Evolutionary conservation across 768 basidiomycete species (phyloP), one percentile per base, ranked within the genome.

Genomic region (Rhizopogon rudus): DNA sequence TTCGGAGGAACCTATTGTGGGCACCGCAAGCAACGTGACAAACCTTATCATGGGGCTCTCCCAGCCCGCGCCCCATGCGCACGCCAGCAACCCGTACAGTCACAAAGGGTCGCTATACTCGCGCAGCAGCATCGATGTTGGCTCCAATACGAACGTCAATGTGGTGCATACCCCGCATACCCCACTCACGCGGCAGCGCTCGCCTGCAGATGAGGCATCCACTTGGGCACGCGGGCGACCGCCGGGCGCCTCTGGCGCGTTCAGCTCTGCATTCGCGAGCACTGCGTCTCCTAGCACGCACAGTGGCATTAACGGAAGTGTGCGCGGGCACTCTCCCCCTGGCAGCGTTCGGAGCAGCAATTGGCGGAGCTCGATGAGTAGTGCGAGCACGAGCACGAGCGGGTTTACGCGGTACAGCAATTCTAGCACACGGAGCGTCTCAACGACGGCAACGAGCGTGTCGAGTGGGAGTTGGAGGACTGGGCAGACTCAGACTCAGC

Each of bases 401-500:
- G 83, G 84, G 35, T 92, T 91, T 63, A 91, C 91, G 22, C 75
- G 86, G 56, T 91, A 87, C 73, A 91, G 88, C 44, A 81, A 74
- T 55, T 80, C 81, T 41, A 87, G 88, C 67, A 63, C 77, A 54
- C 77, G 87, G 53, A 91, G 88, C 60, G 77, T 91, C 41, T 87
- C 87, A 20, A 92, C 91, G 5, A 81, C 81, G 54, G 91, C 90
- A 43, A 93, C 91, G 14, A 89, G 88, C 60, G 81, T 89, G 6
- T 89, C 88, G 46, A 89, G 87, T 68, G 90, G 89, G 87, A 82
- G 87, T 20, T 60, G 53, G 51, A 63, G 59, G 49, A 42, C 51
- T 17, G 65, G 63, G 29, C 54, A 44, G 22, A 40, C 17, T 29
- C 61, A 67, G 61, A 65, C 61, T 60, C 60, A 68, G 58, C 60